These are phyloP conservation scores for Apiospora pterosperma DNA, from an alignment of 2,329 filamentous ascomycete species.

Conservation along the genomic window DNA sequence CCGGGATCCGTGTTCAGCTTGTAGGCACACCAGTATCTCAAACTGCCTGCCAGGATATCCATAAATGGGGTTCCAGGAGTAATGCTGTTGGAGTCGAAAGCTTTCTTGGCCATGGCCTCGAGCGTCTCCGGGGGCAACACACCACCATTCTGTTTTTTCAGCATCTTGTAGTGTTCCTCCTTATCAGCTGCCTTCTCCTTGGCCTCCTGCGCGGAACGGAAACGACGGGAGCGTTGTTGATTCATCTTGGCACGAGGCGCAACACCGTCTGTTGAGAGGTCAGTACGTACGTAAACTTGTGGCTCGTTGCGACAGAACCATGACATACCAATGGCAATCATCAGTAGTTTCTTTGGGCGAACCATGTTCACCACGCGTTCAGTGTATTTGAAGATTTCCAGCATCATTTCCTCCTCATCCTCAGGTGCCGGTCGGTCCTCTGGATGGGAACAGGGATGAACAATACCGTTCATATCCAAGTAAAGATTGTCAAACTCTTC, in stretches of 20 bases:
- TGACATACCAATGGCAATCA: slow-evolving; percentile 86
- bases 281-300: slow-evolving; percentile 17
- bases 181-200: slow-evolving; percentile 92
- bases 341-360: slow-evolving; percentile 87
- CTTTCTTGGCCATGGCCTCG: slow-evolving; percentile 72
- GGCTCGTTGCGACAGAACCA: slow-evolving; percentile 18
- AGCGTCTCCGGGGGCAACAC: slow-evolving; percentile 58
- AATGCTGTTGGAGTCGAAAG: slow-evolving; percentile 84
- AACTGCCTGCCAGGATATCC: slow-evolving; percentile 85
- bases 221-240: slow-evolving; percentile 93
- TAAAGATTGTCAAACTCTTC: slow-evolving; percentile 98
- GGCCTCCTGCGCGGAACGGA: slow-evolving; percentile 90
- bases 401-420: slow-evolving; percentile 99
- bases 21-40: slow-evolving; percentile 96
- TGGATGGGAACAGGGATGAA: slow-evolving; percentile 96
- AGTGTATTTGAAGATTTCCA: slow-evolving; percentile 98
- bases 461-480: slow-evolving; percentile 99
- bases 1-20: slow-evolving; percentile 96
- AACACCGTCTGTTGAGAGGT: slow-evolving; percentile 69
- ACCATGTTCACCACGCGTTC: slow-evolving; percentile 99
- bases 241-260: slow-evolving; percentile 99
- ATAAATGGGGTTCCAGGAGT: slow-evolving; percentile 98
- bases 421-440: slow-evolving; percentile 88
- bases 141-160: slow-evolving; percentile 74
- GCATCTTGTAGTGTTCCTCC: slow-evolving; percentile 78